Conservation (phyloP, 2,329 filamentous ascomycete genomes). For the Ophiostoma perfectum region DNA sequence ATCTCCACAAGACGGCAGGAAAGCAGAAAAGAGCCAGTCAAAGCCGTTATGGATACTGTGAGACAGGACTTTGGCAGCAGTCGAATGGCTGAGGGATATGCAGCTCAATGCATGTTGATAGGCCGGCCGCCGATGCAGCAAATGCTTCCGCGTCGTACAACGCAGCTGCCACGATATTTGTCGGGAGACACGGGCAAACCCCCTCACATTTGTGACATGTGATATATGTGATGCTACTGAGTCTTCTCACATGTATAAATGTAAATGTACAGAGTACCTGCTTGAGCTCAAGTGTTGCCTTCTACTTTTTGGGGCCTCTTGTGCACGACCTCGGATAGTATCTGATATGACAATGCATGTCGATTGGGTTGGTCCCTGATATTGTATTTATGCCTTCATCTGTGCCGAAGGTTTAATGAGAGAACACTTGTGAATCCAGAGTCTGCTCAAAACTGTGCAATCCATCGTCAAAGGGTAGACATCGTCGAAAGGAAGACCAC, state of each 20-base stretch:
- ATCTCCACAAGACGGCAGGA: conserved; percentile 5
- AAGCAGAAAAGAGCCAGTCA: neutral
- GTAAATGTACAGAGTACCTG: neutral
- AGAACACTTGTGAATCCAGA: neutral
- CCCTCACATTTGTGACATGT: conserved; percentile 11
- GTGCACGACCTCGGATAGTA: neutral
- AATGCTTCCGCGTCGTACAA: conserved; percentile 17
- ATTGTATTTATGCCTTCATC: neutral
- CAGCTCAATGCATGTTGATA: neutral
- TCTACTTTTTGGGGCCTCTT: neutral
- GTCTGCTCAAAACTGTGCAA: neutral
- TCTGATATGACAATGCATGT: too few species aligned
- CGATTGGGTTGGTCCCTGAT: neutral
- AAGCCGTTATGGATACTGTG: neutral
- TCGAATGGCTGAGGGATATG: neutral
- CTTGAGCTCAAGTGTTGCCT: neutral
- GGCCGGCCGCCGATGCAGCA: conserved; percentile 14
- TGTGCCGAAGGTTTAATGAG: too few species aligned
- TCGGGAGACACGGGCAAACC: conserved; percentile 4
- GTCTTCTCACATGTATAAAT: neutral
- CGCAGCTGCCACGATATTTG: conserved; percentile 18
- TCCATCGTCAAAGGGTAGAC: too few species aligned
- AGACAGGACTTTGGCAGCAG: neutral
- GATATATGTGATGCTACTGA: neutral
- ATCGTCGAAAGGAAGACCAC: too few species aligned